phyloP scores from a whole-genome alignment of 768 basidiomycete genomes.

The Amanita polypyramis region DNA sequence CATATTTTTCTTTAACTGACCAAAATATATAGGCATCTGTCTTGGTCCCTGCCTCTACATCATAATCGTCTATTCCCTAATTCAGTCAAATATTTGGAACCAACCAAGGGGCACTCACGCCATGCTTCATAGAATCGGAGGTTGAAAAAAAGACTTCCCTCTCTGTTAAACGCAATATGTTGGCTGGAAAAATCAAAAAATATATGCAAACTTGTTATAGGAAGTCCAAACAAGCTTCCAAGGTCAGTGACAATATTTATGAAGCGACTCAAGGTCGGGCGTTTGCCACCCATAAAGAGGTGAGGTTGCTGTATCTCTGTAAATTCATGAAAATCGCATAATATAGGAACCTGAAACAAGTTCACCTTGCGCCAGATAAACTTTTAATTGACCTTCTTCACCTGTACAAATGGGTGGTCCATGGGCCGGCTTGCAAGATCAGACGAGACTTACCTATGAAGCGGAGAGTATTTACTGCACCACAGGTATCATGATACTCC shows the following conservation, averaged over 20 bases:
- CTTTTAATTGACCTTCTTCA: constrained; percentile 48
- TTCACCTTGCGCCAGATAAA: constrained; percentile 56
- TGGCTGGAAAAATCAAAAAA: constrained; percentile 79
- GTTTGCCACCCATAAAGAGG: constrained; percentile 40
- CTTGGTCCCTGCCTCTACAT: constrained; percentile 43
- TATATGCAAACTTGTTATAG: constrained; percentile 66
- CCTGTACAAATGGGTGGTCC: constrained; percentile 24
- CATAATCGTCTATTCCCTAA: constrained; percentile 47
- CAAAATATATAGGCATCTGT: constrained; percentile 73
- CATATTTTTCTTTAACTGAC: constrained; percentile 25
- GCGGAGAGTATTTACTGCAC: constrained; percentile 47
- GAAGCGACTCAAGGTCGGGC: constrained; percentile 59
- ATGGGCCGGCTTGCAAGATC: not conserved
- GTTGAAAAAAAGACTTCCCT: constrained; percentile 83
- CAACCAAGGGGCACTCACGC: constrained; percentile 47
- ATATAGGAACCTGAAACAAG: not conserved
- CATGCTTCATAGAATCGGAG: constrained; percentile 76
- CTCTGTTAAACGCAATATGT: constrained; percentile 88
- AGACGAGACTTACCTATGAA: constrained; percentile 38
- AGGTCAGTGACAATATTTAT: constrained; percentile 59
- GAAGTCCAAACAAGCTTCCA: constrained; percentile 61
- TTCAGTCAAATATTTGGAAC: not conserved
- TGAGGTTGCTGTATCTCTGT: constrained; percentile 48
- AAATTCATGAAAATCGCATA: not conserved
- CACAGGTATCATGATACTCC: constrained; percentile 75